phyloP scores from a whole-genome alignment of 805 yeast genomes.

The Cyberlindnera galapagoensis region DNA sequence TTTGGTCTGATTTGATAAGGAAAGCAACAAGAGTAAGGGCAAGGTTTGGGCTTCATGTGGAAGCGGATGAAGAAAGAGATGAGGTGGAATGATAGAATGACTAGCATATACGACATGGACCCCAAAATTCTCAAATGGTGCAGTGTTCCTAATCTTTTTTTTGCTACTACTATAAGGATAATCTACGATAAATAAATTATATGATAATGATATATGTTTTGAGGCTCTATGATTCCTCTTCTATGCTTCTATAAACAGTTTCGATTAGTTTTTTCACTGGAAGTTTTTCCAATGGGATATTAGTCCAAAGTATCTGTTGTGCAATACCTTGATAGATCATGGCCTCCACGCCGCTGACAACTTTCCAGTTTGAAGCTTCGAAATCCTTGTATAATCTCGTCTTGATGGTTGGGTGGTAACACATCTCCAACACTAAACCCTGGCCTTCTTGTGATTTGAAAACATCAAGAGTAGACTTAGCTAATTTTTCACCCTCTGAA shows the following conservation, averaged over 20 bases:
- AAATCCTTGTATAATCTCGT: constrained; percentile 17
- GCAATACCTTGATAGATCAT: constrained; percentile 24
- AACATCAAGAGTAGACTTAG: constrained; percentile 20
- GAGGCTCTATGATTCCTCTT: constrained; percentile 3
- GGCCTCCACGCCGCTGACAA: constrained; percentile 23
- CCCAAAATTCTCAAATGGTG: no score
- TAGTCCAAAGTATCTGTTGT: constrained; percentile 23
- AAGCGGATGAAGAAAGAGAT: background rate
- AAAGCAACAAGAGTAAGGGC: no score
- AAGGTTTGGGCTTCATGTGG: no score
- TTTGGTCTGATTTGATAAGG: no score
- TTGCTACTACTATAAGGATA: background rate
- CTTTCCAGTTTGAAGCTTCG: constrained; percentile 14
- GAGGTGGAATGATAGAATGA: background rate
- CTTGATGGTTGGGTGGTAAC: constrained; percentile 21
- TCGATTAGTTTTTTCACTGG: constrained; percentile 16
- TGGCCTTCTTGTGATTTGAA: constrained; percentile 11
- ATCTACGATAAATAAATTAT: background rate
- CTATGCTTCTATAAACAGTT: constrained; percentile 10
- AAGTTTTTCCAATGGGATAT: constrained; percentile 13
- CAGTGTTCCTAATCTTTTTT: no score
- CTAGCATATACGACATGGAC: no score
- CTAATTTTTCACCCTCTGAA: constrained; percentile 13
- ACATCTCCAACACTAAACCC: constrained; percentile 23
- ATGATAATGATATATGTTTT: background rate